Evolutionary conservation across 2,329 filamentous ascomycete species (phyloP).

Genomic region (Aspergillus calidoustus): DNA sequence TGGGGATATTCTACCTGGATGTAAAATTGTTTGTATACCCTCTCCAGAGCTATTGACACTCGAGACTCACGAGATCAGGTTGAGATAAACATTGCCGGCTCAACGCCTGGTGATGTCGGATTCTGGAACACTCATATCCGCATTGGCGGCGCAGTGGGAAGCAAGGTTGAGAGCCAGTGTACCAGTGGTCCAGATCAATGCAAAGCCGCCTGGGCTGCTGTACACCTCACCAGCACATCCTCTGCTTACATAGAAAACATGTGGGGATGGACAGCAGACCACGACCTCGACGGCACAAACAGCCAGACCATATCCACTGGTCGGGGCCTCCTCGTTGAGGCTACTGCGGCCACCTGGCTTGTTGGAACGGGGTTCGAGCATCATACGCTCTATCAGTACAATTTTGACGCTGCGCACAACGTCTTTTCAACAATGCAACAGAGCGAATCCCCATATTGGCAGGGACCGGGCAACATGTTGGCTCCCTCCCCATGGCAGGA

Average conservation of each 20-base stretch:
- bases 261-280: conserved; percentile 55
- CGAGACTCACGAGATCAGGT: conserved; percentile 27
- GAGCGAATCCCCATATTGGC: conserved; percentile 39
- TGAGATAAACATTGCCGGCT: conserved; percentile 57
- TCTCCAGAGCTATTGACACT: neutral
- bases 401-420: conserved; percentile 48
- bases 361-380: conserved; percentile 54
- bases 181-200: conserved; percentile 40
- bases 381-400: conserved; percentile 54
- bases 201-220: conserved; percentile 53
- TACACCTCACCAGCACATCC: conserved; percentile 54
- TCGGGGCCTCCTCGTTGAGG: conserved; percentile 49
- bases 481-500: conserved; percentile 35
- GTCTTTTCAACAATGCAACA: conserved; percentile 46
- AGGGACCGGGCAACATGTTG: conserved; percentile 37
- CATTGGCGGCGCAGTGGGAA: conserved; percentile 52
- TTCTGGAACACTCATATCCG: conserved; percentile 55
- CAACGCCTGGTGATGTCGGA: conserved; percentile 54
- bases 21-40: conserved; percentile 38
- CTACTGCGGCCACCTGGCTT: conserved; percentile 50
- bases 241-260: conserved; percentile 60
- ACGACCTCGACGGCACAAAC: conserved; percentile 51
- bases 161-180: conserved; percentile 46
- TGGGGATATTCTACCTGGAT: conserved; percentile 49
- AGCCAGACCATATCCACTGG: conserved; percentile 40